Evolutionary conservation across 495 filamentous ascomycete species (phyloP), one percentile per base, ranked within the genome.

Genomic region (Penicillium dipodomyicola): DNA sequence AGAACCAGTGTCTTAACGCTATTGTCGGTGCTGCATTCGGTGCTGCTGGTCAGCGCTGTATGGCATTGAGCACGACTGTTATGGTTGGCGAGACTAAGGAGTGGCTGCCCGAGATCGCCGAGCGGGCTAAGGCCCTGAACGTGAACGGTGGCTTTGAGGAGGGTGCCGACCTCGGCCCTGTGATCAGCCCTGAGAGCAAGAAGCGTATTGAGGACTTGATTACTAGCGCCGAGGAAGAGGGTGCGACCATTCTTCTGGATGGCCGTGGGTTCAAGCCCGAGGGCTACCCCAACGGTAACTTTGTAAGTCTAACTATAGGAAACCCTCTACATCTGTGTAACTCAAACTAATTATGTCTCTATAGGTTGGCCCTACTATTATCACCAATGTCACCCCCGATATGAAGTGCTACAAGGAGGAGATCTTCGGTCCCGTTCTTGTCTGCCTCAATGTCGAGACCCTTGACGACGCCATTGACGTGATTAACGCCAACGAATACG

Each of bases 281-380:
- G 64, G 96, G 96, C 69, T 97, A 98, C 75, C 92, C 94, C 57
- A 89, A 96, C 69, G 94, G 94, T 60, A 97, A 97, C 79, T 98
- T 90, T 82, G 82, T 96, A 68, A 74, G 80, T 70, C 32, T 33
- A 12, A 19, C 53, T 10, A 40, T 23, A 40, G 17, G 37, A 12
- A 17, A 12, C 23, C 4, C 5, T 19, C 33, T 40, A 6, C n/a
- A 15, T n/a, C 29, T 27, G 3, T n/a, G 2, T 1, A n/a, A 6
- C 44, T n/a, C 6, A 1, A 47, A 41, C 53, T 56, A 49, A 56
- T 17, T 40, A 5, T 19, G 22, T 29, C 15, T 27, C 14, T 45
- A 9, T 50, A 88, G 86, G 63, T 90, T 57, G 93, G 84, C 14
- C 94, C 94, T 15, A 99, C 94, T 11, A 89, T 99, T 70, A 96